phyloP scores from a whole-genome alignment of 371 early-diverging fungal species.

The Umbelopsis sp. region DNA sequence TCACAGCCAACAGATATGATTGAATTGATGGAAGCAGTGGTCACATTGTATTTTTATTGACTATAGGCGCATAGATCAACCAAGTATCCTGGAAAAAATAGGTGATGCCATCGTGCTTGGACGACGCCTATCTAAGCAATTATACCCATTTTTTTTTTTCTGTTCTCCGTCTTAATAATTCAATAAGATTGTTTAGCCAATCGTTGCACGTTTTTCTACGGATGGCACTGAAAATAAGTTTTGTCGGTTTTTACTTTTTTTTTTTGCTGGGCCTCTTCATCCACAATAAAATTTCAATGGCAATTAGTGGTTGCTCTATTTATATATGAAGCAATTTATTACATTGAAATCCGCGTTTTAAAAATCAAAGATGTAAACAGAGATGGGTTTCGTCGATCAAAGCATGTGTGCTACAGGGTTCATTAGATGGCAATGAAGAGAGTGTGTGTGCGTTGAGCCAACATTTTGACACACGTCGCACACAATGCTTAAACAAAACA shows the following conservation, averaged over 20 bases:
- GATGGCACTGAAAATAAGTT: constrained; percentile 13
- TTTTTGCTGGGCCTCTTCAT: too few species aligned
- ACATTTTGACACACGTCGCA: constrained; percentile 16
- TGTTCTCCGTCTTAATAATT: constrained; percentile 8
- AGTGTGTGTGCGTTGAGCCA: constrained; percentile 6
- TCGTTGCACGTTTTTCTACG: neutral
- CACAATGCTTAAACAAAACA: constrained; percentile 13
- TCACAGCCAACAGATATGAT: too few species aligned
- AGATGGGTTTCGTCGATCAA: constrained; percentile 1
- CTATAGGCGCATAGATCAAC: too few species aligned
- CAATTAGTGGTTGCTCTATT: too few species aligned
- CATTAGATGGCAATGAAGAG: neutral
- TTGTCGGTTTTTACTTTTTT: neutral
- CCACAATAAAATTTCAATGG: neutral
- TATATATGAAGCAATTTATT: too few species aligned
- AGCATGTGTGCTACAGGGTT: constrained; percentile 16
- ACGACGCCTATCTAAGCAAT: too few species aligned
- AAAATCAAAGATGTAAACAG: neutral
- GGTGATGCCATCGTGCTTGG: too few species aligned
- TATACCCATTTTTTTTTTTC: neutral
- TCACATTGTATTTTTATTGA: too few species aligned
- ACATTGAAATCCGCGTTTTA: neutral
- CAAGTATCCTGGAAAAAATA: too few species aligned
- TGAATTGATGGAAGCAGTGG: too few species aligned
- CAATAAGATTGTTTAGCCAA: constrained; percentile 13